phyloP scores from a whole-genome alignment of 345 rosid species.

The Pistacia vera region DNA sequence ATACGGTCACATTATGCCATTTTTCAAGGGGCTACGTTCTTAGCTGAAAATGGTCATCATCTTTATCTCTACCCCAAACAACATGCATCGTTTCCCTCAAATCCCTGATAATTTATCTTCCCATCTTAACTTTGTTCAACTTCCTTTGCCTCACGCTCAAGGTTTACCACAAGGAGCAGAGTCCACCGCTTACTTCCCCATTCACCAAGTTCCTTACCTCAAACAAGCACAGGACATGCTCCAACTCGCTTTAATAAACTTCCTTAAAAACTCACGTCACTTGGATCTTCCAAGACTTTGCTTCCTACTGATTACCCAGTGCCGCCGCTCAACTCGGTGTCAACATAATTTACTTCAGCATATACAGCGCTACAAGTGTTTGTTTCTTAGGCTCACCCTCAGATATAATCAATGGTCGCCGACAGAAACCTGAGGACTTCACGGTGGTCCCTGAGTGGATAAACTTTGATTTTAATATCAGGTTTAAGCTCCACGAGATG shows the following conservation, averaged over 20 bases:
- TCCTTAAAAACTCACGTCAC: slow-evolving; percentile 6
- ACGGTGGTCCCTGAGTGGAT: slow-evolving; percentile 36
- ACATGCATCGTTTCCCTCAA: slow-evolving; percentile 1
- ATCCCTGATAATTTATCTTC: neutral
- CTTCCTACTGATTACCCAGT: slow-evolving; percentile 9
- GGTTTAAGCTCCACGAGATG: slow-evolving; percentile 21
- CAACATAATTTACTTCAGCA: slow-evolving; percentile 26
- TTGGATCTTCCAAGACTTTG: slow-evolving; percentile 19
- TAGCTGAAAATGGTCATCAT: slow-evolving; percentile 13
- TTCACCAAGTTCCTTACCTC: slow-evolving; percentile 4
- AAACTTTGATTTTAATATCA: slow-evolving; percentile 19
- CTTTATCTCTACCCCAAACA: slow-evolving; percentile 18
- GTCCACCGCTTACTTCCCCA: slow-evolving; percentile 9
- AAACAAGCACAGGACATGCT: slow-evolving; percentile 12
- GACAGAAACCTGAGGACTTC: slow-evolving; percentile 29
- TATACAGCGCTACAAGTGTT: slow-evolving; percentile 19
- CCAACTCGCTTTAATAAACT: neutral
- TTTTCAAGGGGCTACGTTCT: slow-evolving; percentile 10
- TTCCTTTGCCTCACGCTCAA: neutral
- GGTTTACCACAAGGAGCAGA: slow-evolving; percentile 10
- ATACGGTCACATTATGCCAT: slow-evolving; percentile 17
- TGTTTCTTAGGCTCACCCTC: slow-evolving; percentile 22
- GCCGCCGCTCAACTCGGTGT: slow-evolving; percentile 23
- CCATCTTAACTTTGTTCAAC: neutral
- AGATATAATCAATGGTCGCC: slow-evolving; percentile 10